A percentile compares a stretch with the other conserved stretches of the same genome.
Conservation (phyloP, 2,329 filamentous ascomycete genomes). For the Trichophyton rubrum region DNA sequence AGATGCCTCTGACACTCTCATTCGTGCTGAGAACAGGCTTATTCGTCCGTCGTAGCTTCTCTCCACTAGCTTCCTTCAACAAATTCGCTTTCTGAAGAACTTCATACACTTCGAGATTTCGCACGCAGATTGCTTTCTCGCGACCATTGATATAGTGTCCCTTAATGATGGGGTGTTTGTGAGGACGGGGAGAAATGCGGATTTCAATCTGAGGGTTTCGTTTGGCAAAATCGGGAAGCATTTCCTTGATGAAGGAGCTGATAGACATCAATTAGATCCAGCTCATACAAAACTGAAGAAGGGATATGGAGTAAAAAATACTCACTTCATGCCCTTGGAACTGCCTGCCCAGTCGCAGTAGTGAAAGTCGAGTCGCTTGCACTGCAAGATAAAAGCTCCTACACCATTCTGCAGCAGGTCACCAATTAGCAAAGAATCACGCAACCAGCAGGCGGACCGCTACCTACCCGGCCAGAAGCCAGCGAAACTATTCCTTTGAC, state of each 20-base stretch:
- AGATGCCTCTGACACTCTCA: slow-evolving; percentile 53
- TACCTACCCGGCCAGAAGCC: slow-evolving; percentile 43
- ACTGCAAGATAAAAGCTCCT: slow-evolving; percentile 92
- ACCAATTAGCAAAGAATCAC: slow-evolving; percentile 1
- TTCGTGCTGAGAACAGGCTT: slow-evolving; percentile 50
- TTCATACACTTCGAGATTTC: slow-evolving; percentile 68
- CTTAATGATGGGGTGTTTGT: slow-evolving; percentile 75
- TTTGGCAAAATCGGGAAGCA: slow-evolving; percentile 64
- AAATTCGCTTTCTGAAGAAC: slow-evolving; percentile 62
- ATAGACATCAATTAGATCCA: not conserved
- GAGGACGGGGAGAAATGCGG: slow-evolving; percentile 76
- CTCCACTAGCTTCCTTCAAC: slow-evolving; percentile 36
- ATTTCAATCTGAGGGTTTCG: slow-evolving; percentile 83
- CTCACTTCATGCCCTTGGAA: slow-evolving; percentile 87
- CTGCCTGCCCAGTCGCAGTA: slow-evolving; percentile 96
- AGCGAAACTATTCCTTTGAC: slow-evolving; percentile 41
- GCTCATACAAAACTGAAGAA: not conserved
- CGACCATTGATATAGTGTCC: slow-evolving; percentile 89
- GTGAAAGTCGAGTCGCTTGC: slow-evolving; percentile 88
- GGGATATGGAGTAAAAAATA: slow-evolving; percentile 8
- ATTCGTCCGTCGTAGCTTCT: slow-evolving; percentile 40
- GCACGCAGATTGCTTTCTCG: slow-evolving; percentile 74
- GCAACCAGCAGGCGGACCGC: not conserved
- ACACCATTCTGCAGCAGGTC: slow-evolving; percentile 64
- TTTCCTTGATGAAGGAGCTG: slow-evolving; percentile 69